A percentile compares a stretch with the other conserved stretches of the same genome.
Evolutionary conservation across 257 asterid species (phyloP).

Genomic region (Prunella vulgaris): DNA sequence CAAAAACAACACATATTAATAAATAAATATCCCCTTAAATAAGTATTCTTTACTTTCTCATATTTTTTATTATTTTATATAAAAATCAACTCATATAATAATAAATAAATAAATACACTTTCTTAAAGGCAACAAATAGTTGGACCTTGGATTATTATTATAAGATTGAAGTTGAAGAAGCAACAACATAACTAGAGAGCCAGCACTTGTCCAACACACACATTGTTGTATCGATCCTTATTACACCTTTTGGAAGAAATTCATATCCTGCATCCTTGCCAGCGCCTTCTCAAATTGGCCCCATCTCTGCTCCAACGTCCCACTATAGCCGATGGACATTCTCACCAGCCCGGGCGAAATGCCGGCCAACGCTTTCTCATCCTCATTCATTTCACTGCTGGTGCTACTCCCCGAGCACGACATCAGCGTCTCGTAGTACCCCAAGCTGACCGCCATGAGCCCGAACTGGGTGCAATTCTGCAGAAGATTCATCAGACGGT

Average conservation of each 20-base stretch:
- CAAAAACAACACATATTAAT: too few relatives aligned
- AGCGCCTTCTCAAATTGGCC: conserved; percentile 79
- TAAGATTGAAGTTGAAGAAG: too few relatives aligned
- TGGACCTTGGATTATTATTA: too few relatives aligned
- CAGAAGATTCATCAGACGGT: conserved; percentile 59
- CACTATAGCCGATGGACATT: conserved; percentile 80
- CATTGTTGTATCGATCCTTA: too few relatives aligned
- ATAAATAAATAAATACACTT: too few relatives aligned
- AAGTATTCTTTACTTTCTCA: too few relatives aligned
- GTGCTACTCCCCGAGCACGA: conserved; percentile 96
- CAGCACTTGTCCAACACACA: too few relatives aligned
- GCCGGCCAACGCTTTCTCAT: conserved; percentile 73
- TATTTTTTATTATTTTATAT: too few relatives aligned
- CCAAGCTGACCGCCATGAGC: conserved; percentile 89
- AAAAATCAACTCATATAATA: too few relatives aligned
- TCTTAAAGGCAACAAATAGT: too few relatives aligned
- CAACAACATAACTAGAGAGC: too few relatives aligned
- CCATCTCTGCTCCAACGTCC: conserved; percentile 90
- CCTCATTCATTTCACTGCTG: conserved; percentile 71
- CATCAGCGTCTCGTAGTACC: conserved; percentile 89
- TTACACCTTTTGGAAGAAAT: conserved; percentile 23
- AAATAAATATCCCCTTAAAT: too few relatives aligned
- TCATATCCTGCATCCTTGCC: conserved; percentile 41
- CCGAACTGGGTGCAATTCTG: conserved; percentile 81
- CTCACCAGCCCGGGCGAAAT: conserved; percentile 81